Percentiles rank a stretch among this genome's conserved stretches.
These are phyloP conservation scores for Candolleomyces eurysporus DNA, from an alignment of 768 basidiomycete species.

Conservation along the genomic window DNA sequence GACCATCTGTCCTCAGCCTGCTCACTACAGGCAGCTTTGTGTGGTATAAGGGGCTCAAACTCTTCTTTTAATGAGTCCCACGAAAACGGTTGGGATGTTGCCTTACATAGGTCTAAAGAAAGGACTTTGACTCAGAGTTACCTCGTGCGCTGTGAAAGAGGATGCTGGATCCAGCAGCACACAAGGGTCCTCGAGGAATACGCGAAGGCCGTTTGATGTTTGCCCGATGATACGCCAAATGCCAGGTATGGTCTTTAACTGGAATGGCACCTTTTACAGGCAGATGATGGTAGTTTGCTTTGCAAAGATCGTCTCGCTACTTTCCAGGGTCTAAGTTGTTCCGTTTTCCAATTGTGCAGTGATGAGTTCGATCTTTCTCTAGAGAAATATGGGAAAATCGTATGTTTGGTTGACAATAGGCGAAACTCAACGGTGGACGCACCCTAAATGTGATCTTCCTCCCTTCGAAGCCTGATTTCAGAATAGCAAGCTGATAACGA, in stretches of 20 bases:
- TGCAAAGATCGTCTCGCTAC: slow-evolving; percentile 5
- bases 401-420: slow-evolving; percentile 2
- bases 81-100: too few relatives aligned
- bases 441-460: slow-evolving; percentile 66
- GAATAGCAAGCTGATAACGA: slow-evolving; percentile 66
- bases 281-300: slow-evolving; percentile 27
- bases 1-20: slow-evolving; percentile 58
- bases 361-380: slow-evolving; percentile 27
- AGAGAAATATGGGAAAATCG: background rate
- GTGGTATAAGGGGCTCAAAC: slow-evolving; percentile 60
- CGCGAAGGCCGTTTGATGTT: slow-evolving; percentile 34
- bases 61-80: slow-evolving; percentile 26
- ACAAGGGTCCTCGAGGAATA: background rate
- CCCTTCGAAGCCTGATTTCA: slow-evolving; percentile 65
- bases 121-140: too few relatives aligned
- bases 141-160: background rate
- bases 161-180: background rate
- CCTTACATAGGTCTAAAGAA: too few relatives aligned
- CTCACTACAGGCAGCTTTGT: slow-evolving; percentile 51
- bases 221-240: slow-evolving; percentile 78
- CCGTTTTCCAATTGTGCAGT: slow-evolving; percentile 14
- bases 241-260: slow-evolving; percentile 59
- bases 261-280: slow-evolving; percentile 79
- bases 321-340: background rate
- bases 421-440: slow-evolving; percentile 19